Percentiles rank a stretch among this genome's conserved stretches.
These are phyloP conservation scores for Herpomyces periplanetae DNA, from an alignment of 2,329 filamentous ascomycete genomes.

Conservation along the genomic window DNA sequence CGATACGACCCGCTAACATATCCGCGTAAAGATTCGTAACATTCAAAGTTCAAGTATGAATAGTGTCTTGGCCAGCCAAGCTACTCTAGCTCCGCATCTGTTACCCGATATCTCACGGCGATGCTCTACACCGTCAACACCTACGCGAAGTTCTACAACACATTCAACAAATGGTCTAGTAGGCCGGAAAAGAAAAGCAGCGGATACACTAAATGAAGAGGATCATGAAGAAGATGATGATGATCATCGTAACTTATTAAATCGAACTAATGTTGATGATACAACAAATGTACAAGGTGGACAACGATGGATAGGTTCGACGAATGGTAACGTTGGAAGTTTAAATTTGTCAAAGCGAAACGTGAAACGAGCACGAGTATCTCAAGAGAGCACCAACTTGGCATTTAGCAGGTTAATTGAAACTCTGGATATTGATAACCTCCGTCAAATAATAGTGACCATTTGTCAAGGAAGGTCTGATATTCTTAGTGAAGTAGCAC, in stretches of 20 bases:
- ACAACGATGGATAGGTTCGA: too few relatives aligned
- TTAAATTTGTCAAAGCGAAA: conserved; percentile 17
- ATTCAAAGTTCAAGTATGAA: conserved; percentile 18
- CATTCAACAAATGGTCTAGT: conserved; percentile 10
- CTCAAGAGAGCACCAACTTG: conserved; percentile 24
- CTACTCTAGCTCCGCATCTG: conserved; percentile 19
- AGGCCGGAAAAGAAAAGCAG: conserved; percentile 49
- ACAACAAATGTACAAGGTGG: background rate
- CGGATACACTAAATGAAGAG: conserved; percentile 15
- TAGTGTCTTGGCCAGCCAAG: conserved; percentile 16
- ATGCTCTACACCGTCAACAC: conserved; percentile 10
- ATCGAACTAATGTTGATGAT: conserved; percentile 23
- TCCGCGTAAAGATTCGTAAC: too few relatives aligned
- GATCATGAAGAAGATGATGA: conserved; percentile 30
- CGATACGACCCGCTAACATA: too few relatives aligned
- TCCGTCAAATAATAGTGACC: conserved; percentile 50
- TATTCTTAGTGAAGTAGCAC: conserved; percentile 45
- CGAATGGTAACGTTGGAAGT: conserved; percentile 17
- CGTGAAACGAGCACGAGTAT: conserved; percentile 23
- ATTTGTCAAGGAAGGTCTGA: conserved; percentile 66
- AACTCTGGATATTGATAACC: conserved; percentile 47
- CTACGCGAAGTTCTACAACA: conserved; percentile 7
- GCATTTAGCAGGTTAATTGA: conserved; percentile 45
- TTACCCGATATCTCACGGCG: conserved; percentile 18
- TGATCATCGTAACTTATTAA: conserved; percentile 62